These are phyloP conservation scores for Lactifluus pinguis DNA, from an alignment of 768 basidiomycete species.

Conservation along the genomic window DNA sequence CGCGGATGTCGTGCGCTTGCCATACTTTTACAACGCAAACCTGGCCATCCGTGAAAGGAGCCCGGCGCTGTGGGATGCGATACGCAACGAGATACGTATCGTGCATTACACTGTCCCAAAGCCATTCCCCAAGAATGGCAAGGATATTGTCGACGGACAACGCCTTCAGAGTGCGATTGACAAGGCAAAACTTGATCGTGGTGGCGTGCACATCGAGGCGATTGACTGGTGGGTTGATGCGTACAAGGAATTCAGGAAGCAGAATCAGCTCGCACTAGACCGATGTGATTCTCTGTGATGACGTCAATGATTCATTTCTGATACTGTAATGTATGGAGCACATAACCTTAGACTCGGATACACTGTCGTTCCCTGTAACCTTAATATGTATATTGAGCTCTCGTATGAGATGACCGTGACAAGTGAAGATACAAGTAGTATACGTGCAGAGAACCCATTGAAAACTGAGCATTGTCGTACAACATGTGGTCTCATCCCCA, in stretches of 20 bases:
- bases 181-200: slow-evolving; percentile 10
- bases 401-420: no score
- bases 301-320: background rate
- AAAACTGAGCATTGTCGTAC: no score
- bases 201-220: slow-evolving; percentile 20
- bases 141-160: slow-evolving; percentile 19
- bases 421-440: no score
- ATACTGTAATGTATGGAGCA: no score
- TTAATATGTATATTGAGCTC: no score
- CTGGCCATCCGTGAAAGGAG: slow-evolving; percentile 29
- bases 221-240: slow-evolving; percentile 23
- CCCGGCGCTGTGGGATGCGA: slow-evolving; percentile 25
- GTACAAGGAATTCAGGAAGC: slow-evolving; percentile 20
- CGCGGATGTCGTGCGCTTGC: slow-evolving; percentile 26
- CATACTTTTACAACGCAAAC: slow-evolving; percentile 31
- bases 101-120: slow-evolving; percentile 30
- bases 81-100: slow-evolving; percentile 26
- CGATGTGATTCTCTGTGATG: background rate
- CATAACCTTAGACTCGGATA: no score
- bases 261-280: background rate
- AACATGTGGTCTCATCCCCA: no score
- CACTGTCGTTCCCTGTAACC: no score
- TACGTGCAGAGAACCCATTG: no score
- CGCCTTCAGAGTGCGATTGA: slow-evolving; percentile 19
- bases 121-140: slow-evolving; percentile 22